Evolutionary conservation across 2,329 filamentous ascomycete species (phyloP).

Genomic region (Venturiaceae sp.): DNA sequence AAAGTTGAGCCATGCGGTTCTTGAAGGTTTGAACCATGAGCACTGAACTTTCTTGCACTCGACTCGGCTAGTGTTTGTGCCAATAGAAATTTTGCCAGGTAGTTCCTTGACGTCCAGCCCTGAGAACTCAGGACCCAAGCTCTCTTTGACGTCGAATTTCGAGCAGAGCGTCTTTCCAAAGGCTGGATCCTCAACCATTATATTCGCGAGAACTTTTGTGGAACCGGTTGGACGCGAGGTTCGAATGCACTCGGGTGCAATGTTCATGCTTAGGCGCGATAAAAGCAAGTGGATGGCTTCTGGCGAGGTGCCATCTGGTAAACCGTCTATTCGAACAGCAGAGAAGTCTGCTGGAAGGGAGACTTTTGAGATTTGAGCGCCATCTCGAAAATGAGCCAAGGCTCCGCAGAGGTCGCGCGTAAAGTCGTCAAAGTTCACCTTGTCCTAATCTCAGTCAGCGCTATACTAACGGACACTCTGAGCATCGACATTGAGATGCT

Average conservation of each 20-base stretch:
- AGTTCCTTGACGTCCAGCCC: conserved; percentile 3
- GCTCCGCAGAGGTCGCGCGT: conserved; percentile 15
- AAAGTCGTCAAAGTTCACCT: conserved; percentile 11
- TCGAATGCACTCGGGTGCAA: not conserved
- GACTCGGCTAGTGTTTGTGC: conserved; percentile 3
- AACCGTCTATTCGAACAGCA: conserved; percentile 13
- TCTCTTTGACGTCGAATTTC: not conserved
- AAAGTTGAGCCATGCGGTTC: conserved; percentile 15
- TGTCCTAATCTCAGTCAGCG: not conserved
- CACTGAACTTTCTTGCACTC: conserved; percentile 17
- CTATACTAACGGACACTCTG: no score
- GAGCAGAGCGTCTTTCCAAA: not conserved
- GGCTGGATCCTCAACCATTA: not conserved
- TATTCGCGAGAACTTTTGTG: not conserved
- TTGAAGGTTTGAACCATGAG: conserved; percentile 18
- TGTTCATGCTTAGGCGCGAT: not conserved
- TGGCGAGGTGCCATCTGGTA: conserved; percentile 11
- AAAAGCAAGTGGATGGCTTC: conserved; percentile 10
- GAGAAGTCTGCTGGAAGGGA: conserved; percentile 17
- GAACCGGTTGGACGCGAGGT: not conserved
- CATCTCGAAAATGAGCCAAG: conserved; percentile 13
- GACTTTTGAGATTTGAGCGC: conserved; percentile 16
- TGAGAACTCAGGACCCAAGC: not conserved
- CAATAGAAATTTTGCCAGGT: conserved; percentile 9
- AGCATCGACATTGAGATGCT: not conserved